Evolutionary conservation across 2,329 filamentous ascomycete genomes (phyloP), one percentile per base, ranked within the genome.

Genomic region (Hypoxylon sp.): DNA sequence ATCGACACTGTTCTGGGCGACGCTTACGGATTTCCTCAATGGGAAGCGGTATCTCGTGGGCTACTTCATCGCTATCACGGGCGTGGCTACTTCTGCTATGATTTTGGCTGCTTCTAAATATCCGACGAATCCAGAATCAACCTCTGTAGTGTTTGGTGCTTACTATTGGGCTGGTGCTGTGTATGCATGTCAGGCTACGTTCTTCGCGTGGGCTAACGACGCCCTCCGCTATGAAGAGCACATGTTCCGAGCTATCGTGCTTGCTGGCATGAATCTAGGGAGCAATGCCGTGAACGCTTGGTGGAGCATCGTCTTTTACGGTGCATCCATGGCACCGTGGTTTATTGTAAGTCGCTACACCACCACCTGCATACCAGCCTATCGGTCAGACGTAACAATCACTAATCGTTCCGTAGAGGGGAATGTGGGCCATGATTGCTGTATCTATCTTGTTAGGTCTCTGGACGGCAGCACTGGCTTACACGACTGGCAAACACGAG

Each of bases 181-280:
- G 0, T 93, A 93, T 71, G 90, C 90, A 0, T 91, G 90, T 73
- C 90, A 93, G 77, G 90, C 91, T 0, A 91, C 88, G 0, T 92
- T 93, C 72, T 93, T 93, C 71, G 90, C 91, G 0, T 93, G 90
- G 90, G 90, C 89, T 21, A 93, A 93, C 71, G 90, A 92, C 72
- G 87, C 88, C 1, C 86, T 91, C 80, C 83, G 88, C 6, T 85
- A 86, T 60, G 86, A 91, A 72, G 87, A 91, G 65, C 85, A 86
- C 19, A 84, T 89, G 49, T 85, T 90, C 70, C 82, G 91, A 3
- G 88, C 85, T 2, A 84, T 93, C 1, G 90, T 93, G 0, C 85
- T 93, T 36, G 90, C 90, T 0, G 87, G 88, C 11, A 93, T 93
- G 91, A 93, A 92, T 65, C 79, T 90, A 72, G 87, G 87, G 0